Conservation (phyloP, 192 early-diverging fungal genomes). For the Entomortierella parvispora region DNA sequence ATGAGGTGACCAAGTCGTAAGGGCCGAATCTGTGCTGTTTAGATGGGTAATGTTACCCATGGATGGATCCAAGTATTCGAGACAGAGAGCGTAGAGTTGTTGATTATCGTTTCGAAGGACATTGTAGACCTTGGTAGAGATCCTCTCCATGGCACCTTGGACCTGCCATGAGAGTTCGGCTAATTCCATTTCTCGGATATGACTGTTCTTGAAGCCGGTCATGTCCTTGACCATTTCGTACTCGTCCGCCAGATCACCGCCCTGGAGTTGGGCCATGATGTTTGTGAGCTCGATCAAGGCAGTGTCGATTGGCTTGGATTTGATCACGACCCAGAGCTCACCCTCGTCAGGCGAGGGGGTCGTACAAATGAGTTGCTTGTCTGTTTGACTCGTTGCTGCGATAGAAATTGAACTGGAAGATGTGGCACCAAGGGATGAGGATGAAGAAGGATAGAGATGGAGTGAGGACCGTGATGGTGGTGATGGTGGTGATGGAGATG, state of each 20-base stretch:
- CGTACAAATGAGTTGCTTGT: neutral
- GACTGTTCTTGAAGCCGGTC: slow-evolving; percentile 46
- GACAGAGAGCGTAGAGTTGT: slow-evolving; percentile 45
- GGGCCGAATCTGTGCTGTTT: slow-evolving; percentile 36
- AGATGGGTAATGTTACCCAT: slow-evolving; percentile 37
- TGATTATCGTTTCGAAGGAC: slow-evolving; percentile 44
- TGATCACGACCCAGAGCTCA: slow-evolving; percentile 43
- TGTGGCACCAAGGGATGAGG: too few relatives aligned
- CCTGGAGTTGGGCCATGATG: slow-evolving; percentile 51
- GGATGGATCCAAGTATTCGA: slow-evolving; percentile 36
- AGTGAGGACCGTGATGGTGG: too few relatives aligned
- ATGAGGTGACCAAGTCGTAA: slow-evolving; percentile 21
- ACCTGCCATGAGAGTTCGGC: slow-evolving; percentile 41
- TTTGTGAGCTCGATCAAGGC: slow-evolving; percentile 51
- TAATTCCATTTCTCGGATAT: slow-evolving; percentile 45
- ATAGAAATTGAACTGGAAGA: slow-evolving; percentile 7
- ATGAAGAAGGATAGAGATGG: too few relatives aligned
- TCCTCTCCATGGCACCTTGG: slow-evolving; percentile 30
- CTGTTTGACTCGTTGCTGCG: slow-evolving; percentile 5
- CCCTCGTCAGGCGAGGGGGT: neutral
- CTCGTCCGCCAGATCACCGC: slow-evolving; percentile 38
- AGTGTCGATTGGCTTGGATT: slow-evolving; percentile 50
- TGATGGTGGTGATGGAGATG: neutral
- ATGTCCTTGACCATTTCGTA: slow-evolving; percentile 48
- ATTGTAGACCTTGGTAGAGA: slow-evolving; percentile 51